Base-by-base conservation (phyloP, 140 eudicot species). In the Anethum foeniculum region DNA sequence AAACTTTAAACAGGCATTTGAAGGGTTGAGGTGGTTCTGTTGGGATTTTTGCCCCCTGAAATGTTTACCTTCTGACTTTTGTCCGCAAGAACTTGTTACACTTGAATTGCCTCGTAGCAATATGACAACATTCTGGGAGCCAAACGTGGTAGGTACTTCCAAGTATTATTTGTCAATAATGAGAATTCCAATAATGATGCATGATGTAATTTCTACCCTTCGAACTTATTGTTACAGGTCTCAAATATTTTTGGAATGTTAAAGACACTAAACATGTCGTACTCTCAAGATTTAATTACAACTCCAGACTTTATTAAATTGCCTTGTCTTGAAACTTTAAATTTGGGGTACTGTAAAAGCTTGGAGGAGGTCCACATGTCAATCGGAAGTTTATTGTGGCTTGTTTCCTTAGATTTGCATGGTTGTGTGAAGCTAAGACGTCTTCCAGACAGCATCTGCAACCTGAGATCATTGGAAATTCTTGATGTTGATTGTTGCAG, bases 261-360 rank as follows among this genome's bases (percentile, higher is more conserved):
- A 76, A 80, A 80, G 65, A 68, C 71, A 18, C 52, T 80, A 5
- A 36, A 67, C 48, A 60, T 80, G 25, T 30, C 77, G 5, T 19
- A 47, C 13, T 80, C 78, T 10, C 25, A 6, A 5, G 13, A 65
- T 23, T 77, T 80, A 16, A 16, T 5, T 8, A 46, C 21, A 25
- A 80, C 77, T 27, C 77, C 67, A 14, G 52, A 47, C 52, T 47
- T 47, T 18, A 47, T 1, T 2, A 47, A 47, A 47, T 13, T 47
- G 13, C 52, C 52, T 0, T 47, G 0, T 47, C 52, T 47, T 47
- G 52, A 47, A 47, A 47, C 1, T 47, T 12, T 47, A 47, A 13
- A 47, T 47, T 2, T 47, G 13, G 18, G 13, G 52, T 0, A 2
- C 0, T 47, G 52, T 47, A 18, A 0, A 47, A 47, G 18, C 52